Conservation (phyloP, 129 eudicot genomes). For the Tagetes patula region DNA sequence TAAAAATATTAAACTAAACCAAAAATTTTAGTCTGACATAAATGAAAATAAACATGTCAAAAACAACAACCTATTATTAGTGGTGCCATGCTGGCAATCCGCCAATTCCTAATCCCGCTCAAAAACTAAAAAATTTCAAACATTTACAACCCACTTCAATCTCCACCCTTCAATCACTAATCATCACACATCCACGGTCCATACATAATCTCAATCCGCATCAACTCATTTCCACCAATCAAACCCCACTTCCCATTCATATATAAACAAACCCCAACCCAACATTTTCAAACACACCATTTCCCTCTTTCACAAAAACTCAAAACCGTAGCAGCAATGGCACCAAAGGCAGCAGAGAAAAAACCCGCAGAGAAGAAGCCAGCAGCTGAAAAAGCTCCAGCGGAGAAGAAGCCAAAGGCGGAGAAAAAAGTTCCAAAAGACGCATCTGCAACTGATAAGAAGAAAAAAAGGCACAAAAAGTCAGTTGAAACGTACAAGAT, state of each 20-base stretch:
- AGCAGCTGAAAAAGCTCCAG: slow-evolving; percentile 54
- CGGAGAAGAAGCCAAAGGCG: slow-evolving; percentile 45
- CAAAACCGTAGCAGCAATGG: slow-evolving; percentile 29
- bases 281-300: not conserved
- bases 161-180: slow-evolving; percentile 31
- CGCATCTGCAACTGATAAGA: slow-evolving; percentile 34
- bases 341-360: slow-evolving; percentile 62
- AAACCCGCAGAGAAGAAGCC: slow-evolving; percentile 67
- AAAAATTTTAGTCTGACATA: too few species aligned
- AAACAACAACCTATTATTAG: not conserved
- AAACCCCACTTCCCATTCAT: slow-evolving; percentile 6
- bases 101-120: not conserved
- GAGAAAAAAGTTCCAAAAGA: slow-evolving; percentile 63
- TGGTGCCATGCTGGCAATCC: not conserved
- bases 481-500: slow-evolving; percentile 36
- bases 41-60: too few species aligned
- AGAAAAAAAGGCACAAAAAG: slow-evolving; percentile 35
- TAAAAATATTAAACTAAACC: too few species aligned
- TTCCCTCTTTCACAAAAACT: not conserved
- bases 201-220: slow-evolving; percentile 14
- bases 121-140: not conserved
- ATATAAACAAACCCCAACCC: slow-evolving; percentile 20
- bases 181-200: slow-evolving; percentile 26
- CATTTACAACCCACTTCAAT: slow-evolving; percentile 5
- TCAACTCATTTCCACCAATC: slow-evolving; percentile 25